Evolutionary conservation across 306 rosid genomes (phyloP).

Genomic region (Pterocarpus santalinus): DNA sequence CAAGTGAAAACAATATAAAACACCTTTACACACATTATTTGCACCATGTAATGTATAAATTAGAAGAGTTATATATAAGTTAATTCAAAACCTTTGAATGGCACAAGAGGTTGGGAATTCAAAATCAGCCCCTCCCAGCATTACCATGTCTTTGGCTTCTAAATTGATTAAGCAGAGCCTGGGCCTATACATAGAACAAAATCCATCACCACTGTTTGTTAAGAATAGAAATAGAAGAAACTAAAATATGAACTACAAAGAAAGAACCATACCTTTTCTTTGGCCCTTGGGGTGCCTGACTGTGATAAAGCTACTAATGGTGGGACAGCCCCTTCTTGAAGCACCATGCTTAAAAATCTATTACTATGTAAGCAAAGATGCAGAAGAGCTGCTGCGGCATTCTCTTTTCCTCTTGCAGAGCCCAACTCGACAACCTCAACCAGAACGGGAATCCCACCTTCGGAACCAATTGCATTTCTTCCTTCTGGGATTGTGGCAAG

Average conservation of each 20-base stretch:
- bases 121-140: constrained; percentile 84
- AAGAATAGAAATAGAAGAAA: constrained; percentile 22
- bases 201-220: constrained; percentile 19
- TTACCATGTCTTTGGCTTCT: constrained; percentile 93
- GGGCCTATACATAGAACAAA: constrained; percentile 74
- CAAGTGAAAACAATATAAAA: constrained; percentile 56
- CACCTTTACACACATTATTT: constrained; percentile 68
- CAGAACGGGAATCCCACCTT: constrained; percentile 87
- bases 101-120: constrained; percentile 35
- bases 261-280: constrained; percentile 77
- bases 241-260: constrained; percentile 26
- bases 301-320: constrained; percentile 91
- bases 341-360: constrained; percentile 71
- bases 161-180: constrained; percentile 87
- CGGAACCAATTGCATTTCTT: constrained; percentile 76
- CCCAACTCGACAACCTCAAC: constrained; percentile 99
- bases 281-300: constrained; percentile 96
- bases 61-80: constrained; percentile 56
- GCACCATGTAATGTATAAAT: constrained; percentile 61
- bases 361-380: constrained; percentile 75
- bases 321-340: constrained; percentile 96
- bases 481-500: constrained; percentile 94
- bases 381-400: constrained; percentile 93
- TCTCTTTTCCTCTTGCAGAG: constrained; percentile 95
- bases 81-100: constrained; percentile 59